Base-by-base conservation (phyloP, 1,284 basidiomycete genomes). In the Puccinia hordei region DNA sequence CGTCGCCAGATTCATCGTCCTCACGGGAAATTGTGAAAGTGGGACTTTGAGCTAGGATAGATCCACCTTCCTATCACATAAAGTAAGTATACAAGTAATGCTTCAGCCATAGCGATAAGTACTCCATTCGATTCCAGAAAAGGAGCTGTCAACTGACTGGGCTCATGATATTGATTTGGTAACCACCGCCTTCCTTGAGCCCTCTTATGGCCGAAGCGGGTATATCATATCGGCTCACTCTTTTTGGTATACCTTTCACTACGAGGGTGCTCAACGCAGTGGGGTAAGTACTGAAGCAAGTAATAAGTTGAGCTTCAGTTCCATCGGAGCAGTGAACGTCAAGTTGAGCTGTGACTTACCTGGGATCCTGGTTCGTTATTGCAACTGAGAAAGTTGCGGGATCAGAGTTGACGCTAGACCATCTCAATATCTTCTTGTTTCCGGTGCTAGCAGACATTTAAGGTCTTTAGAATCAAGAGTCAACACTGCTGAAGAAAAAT, bases 11-110 rank as follows among this genome's bases (percentile, higher is more conserved):
- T 33, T 71, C 68, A 33, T 71, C 68, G 44, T 59, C 72, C 38
- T 59, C 53, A 15, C 53, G 51, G 4, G 72, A 73, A 35, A 73
- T 73, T n/a, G 72, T 73, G 35, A 73, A 73, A n/a, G 13, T 8
- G 24, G 72, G 72, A 59, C 72, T 73, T 73, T 73, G 72, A 13
- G 72, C 72, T n/a, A 73, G 41, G 24, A 73, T 73, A n/a, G 72
- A 8, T 17, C 72, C 72, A 38, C 72, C 72, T 44, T 73, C 55
- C 72, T 73, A 33, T 66, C 4, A 46, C 24, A 19, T 33, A 63
- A 35, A n/a, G n/a, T 27, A 27, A 66, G n/a, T 27, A 9, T 19
- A 49, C 46, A 35, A 35, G 19, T 22, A 1, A 33, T 53, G 27
- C 46, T 72, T 72, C 27, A 55, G 53, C 22, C 41, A 41, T 2